phyloP scores from a whole-genome alignment of 768 basidiomycete species.

The Lanmaoa rubissima region DNA sequence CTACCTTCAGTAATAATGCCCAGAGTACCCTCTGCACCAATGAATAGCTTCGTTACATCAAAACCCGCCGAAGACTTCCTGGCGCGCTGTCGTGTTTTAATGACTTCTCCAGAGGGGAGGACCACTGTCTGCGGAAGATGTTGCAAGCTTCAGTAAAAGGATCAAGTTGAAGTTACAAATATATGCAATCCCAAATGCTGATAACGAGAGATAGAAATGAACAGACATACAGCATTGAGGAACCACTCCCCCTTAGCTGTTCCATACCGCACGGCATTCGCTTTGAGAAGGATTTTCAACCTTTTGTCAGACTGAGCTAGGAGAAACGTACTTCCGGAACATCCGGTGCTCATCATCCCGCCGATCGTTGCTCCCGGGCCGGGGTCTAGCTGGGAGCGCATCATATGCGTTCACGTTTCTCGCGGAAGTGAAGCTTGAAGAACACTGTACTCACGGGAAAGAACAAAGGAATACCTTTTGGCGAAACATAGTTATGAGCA shows the following conservation, averaged over 20 bases:
- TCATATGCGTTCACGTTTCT: neutral
- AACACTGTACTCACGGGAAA: constrained; percentile 57
- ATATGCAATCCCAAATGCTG: neutral
- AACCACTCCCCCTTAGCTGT: constrained; percentile 93
- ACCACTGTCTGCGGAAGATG: constrained; percentile 67
- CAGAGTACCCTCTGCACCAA: constrained; percentile 79
- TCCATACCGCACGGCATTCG: constrained; percentile 83
- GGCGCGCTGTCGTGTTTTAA: constrained; percentile 78
- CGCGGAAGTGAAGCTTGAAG: neutral
- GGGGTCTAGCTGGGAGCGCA: constrained; percentile 57
- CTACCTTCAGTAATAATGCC: constrained; percentile 87
- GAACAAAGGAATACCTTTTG: constrained; percentile 71
- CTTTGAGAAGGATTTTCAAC: constrained; percentile 27
- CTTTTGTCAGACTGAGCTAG: constrained; percentile 13
- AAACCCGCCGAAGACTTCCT: constrained; percentile 88
- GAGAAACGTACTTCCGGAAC: constrained; percentile 65
- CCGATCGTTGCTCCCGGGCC: constrained; percentile 81
- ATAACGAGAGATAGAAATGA: neutral
- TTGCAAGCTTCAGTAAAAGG: neutral
- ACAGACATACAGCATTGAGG: constrained; percentile 63
- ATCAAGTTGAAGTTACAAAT: neutral
- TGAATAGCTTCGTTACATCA: constrained; percentile 81
- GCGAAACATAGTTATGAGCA: neutral
- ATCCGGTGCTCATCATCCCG: constrained; percentile 85
- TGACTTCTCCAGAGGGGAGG: constrained; percentile 83